Evolutionary conservation across 805 yeast genomes (phyloP), one percentile per base, ranked within the genome.

Genomic region (Kodamaea restingae): DNA sequence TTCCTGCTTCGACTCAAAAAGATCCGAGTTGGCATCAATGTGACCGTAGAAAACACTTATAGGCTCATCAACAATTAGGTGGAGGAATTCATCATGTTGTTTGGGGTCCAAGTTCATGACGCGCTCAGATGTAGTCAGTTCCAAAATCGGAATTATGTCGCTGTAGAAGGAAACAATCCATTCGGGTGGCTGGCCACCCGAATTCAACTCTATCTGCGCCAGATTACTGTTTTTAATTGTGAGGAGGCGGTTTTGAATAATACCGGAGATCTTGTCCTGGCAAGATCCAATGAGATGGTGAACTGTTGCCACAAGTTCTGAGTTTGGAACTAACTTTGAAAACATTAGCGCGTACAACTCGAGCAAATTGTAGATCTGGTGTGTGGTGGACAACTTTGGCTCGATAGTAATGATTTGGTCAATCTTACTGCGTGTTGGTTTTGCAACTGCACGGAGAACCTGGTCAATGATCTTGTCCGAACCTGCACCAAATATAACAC

Each of bases 141-240:
- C 79, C 44, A 84, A 71, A 2, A 86, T 58, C 1, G 78, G 77
- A 41, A 81, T 66, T 20, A 84, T 65, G 11, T 78, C 82, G 0
- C 76, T 64, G 35, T 83, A 71, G 48, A 81, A 79, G n/a, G 77
- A 81, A 35, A 75, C 65, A 15, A 85, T 62, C 88, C 95, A 90
- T 43, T 85, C 95, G 0, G 97, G 96, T 4, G 95, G 80, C 44
- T 81, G 76, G 15, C 85, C 63, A 44, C 86, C 86, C 20, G 71
- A 72, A 37, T 65, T 66, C 52, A 51, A 61, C 28, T 66, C 72
- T 15, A 67, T 47, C 38, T 63, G 61, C 2, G 72, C 71, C 60
- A 52, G 63, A 42, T 63, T 67, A 22, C 68, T 63, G 18, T 53
- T 52, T 25, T 44, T 45, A 7, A 66, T 58, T 1, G 68, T 54